A percentile compares a stretch with the other conserved stretches of the same genome.
phyloP scores from a whole-genome alignment of 179 eudicot genomes.

The Silene coronaria region DNA sequence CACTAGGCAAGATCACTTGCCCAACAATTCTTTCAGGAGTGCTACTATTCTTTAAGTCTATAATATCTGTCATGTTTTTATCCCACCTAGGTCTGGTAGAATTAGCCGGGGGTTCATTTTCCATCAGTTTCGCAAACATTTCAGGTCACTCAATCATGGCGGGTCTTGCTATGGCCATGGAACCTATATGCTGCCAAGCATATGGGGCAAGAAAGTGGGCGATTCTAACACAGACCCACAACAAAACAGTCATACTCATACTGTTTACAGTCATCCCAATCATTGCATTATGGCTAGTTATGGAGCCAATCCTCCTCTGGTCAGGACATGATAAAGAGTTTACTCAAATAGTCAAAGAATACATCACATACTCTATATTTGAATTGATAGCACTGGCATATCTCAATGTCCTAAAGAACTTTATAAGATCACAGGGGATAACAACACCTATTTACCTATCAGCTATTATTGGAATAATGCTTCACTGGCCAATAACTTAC shows the following conservation, averaged over 20 bases:
- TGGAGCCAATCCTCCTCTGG: conserved; percentile 16
- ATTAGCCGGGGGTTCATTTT: conserved; percentile 16
- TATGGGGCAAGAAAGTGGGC: conserved; percentile 16
- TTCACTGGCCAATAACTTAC: conserved; percentile 12
- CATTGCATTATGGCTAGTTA: conserved; percentile 5
- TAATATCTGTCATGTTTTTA: conserved; percentile 10
- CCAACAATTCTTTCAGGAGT: background rate
- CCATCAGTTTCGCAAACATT: conserved; percentile 16
- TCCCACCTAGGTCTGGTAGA: conserved; percentile 10
- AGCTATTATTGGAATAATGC: background rate
- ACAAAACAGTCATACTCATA: conserved; percentile 9
- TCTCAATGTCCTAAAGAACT: conserved; percentile 17
- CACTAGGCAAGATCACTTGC: conserved; percentile 1
- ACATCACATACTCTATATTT: conserved; percentile 13
- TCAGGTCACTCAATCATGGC: conserved; percentile 15
- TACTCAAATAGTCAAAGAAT: conserved; percentile 1
- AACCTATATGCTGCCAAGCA: conserved; percentile 23
- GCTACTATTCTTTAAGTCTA: conserved; percentile 1
- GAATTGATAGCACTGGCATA: conserved; percentile 20
- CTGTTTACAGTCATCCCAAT: conserved; percentile 8
- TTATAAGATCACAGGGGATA: conserved; percentile 19
- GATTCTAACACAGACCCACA: conserved; percentile 5
- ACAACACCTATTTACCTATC: conserved; percentile 9
- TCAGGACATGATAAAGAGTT: conserved; percentile 14
- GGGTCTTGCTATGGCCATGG: conserved; percentile 20